Conservation (phyloP, 2,329 filamentous ascomycete species). For the Botryotinia calthae region DNA sequence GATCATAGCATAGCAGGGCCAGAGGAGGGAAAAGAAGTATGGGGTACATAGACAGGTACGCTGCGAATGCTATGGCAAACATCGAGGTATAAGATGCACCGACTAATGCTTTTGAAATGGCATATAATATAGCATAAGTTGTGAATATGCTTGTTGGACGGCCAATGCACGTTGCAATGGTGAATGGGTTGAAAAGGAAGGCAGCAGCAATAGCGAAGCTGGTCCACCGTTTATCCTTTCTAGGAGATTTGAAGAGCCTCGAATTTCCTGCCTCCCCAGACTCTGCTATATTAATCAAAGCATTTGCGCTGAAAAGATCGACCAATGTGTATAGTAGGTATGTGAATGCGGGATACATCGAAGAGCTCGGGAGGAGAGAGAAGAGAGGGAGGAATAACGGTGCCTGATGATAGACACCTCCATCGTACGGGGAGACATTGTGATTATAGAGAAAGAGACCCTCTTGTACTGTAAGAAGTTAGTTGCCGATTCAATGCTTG, state of each 20-base stretch:
- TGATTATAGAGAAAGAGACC: constrained; percentile 94
- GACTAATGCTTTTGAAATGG: constrained; percentile 74
- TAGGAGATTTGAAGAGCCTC: constrained; percentile 72
- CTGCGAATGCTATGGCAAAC: constrained; percentile 80
- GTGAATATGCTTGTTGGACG: constrained; percentile 88
- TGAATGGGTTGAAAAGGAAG: constrained; percentile 95
- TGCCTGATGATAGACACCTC: constrained; percentile 78
- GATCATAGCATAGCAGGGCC: constrained; percentile 76
- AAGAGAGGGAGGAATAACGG: constrained; percentile 90
- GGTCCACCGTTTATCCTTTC: constrained; percentile 71
- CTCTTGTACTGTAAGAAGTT: constrained; percentile 71
- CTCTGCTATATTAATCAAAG: constrained; percentile 74
- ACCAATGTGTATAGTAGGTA: constrained; percentile 76
- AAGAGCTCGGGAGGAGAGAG: constrained; percentile 74
- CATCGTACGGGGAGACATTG: constrained; percentile 95
- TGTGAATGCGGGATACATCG: constrained; percentile 67
- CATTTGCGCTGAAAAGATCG: constrained; percentile 79
- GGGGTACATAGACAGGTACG: constrained; percentile 91
- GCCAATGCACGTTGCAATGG: constrained; percentile 84
- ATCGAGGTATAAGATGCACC: constrained; percentile 74
- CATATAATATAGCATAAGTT: constrained; percentile 80
- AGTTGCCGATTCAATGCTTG: constrained; percentile 7
- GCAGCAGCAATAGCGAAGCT: constrained; percentile 74
- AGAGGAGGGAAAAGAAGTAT: constrained; percentile 81
- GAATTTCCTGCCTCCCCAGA: constrained; percentile 76